Evolutionary conservation across 129 eudicot species (phyloP).

Genomic region (Daucus carota): DH1_v3.0 NC_030385.2:1011001-1011500

Average conservation of each 20-base stretch:
- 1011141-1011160: constrained; percentile 92
- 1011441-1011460: no score
- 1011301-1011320: no score
- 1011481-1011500: no score
- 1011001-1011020: constrained; percentile 77
- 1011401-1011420: no score
- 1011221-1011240: constrained; percentile 72
- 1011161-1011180: constrained; percentile 92
- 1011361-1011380: constrained; percentile 1
- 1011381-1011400: no score
- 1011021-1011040: constrained; percentile 96
- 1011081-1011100: constrained; percentile 11
- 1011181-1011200: constrained; percentile 85
- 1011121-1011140: constrained; percentile 97
- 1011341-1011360: not conserved
- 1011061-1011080: constrained; percentile 86
- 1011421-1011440: no score
- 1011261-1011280: not conserved
- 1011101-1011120: constrained; percentile 16
- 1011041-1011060: constrained; percentile 81
- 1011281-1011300: not conserved
- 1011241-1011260: constrained; percentile 46
- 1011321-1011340: not conserved
- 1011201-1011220: constrained; percentile 88
- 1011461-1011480: no score